phyloP scores from a whole-genome alignment of 345 rosid genomes.

The Hibiscus mutabilis region DNA sequence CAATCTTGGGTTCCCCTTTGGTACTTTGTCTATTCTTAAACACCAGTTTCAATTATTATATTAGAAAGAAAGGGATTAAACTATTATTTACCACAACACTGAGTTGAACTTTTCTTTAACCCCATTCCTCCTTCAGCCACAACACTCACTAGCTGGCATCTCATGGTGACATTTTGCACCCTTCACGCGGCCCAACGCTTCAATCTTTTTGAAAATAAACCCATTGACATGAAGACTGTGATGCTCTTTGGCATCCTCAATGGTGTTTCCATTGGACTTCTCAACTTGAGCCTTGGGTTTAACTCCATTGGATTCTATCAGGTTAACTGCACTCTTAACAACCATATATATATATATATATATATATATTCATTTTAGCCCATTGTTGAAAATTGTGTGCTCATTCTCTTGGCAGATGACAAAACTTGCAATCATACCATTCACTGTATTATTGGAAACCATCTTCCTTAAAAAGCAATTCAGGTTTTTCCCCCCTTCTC shows the following conservation, averaged over 20 bases:
- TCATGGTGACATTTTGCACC: conserved; percentile 89
- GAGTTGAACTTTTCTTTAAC: neutral
- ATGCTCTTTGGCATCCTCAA: conserved; percentile 92
- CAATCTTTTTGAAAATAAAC: conserved; percentile 73
- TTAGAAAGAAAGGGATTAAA: no score
- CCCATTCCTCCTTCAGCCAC: conserved; percentile 37
- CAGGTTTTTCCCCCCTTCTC: conserved; percentile 54
- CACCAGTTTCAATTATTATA: neutral
- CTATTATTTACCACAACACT: neutral
- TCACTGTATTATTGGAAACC: conserved; percentile 91
- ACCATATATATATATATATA: neutral
- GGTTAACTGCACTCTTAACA: conserved; percentile 27
- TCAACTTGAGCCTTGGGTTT: conserved; percentile 94
- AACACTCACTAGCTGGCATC: conserved; percentile 94
- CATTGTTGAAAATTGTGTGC: neutral
- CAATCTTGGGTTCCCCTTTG: conserved; percentile 97
- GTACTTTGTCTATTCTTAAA: conserved; percentile 29
- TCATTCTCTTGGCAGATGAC: conserved; percentile 64
- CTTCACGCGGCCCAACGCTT: conserved; percentile 77
- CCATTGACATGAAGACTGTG: conserved; percentile 79
- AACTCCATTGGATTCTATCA: conserved; percentile 97
- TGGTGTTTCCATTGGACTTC: conserved; percentile 90
- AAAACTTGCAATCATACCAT: conserved; percentile 97
- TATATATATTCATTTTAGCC: neutral
- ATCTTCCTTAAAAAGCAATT: conserved; percentile 84